Base-by-base conservation (phyloP, 2,329 filamentous ascomycete genomes). In the Tothia fuscella region DNA sequence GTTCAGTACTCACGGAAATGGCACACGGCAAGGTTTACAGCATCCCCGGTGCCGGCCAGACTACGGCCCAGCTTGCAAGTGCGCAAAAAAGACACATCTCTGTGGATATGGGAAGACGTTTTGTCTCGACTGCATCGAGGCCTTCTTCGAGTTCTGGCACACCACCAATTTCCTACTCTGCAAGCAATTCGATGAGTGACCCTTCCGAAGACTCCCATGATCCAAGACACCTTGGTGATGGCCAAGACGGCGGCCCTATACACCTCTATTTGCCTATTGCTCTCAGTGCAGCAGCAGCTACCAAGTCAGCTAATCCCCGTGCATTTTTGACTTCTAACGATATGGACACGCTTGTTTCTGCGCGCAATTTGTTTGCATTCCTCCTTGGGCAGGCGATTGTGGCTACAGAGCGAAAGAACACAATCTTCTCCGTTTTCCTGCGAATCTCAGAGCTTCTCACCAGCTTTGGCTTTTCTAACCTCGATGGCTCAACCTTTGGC, bases 311-410 rank as follows among this genome's bases (percentile, higher is more conserved):
- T n/a, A n/a, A n/a, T n/a, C n/a, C n/a, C n/a, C 39, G 21, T 51
- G 53, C 48, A 46, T 54, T 35, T 47, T 63, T 48, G 49, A 60
- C 42, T 53, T 54, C 49, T 25, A 63, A 72, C 28, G 75, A 79
- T 50, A 57, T 71, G 6, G 71, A 79, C 46, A 70, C 66, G 0
- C 56, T 80, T 25, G 56, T 80, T 6, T 61, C 73, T 10, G 74
- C 76, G 51, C 72, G 76, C 39, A 80, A 80, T 51, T 64, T 78
- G 41, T 77, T 80, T 54, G 72, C 75, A 4, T 80, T 80, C 50
- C 60, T 80, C 2, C 61, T 71, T n/a, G 75, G 75, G 3, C 72
- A 76, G 50, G 72, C 74, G 2, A 58, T 80, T 13, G 66, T 80
- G 9, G 73, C 74, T 3, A 78, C 74, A 0, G 66, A 71, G 17